A percentile compares a stretch with the other conserved stretches of the same genome.
Evolutionary conservation across 768 basidiomycete genomes (phyloP).

Genomic region (Dacryopinax primogenitus): DNA sequence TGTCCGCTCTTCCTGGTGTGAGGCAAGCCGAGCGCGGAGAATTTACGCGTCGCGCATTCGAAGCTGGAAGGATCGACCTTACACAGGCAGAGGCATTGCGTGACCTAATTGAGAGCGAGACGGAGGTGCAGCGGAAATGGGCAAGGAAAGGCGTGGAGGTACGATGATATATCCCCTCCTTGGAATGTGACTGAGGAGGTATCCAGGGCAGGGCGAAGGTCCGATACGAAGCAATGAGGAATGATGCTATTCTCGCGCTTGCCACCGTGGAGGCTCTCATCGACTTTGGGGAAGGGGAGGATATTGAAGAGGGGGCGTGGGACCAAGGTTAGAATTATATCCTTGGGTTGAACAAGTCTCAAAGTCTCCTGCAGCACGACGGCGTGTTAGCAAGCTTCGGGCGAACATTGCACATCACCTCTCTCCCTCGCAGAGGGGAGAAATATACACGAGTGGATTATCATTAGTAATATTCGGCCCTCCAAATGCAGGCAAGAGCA

Average conservation of each 20-base stretch:
- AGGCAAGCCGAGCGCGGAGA: conserved; percentile 78
- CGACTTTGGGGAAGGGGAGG: conserved; percentile 87
- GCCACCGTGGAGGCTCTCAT: conserved; percentile 79
- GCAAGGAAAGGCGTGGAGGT: conserved; percentile 61
- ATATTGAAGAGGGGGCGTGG: conserved; percentile 69
- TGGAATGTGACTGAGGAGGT: background rate
- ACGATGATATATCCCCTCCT: conserved; percentile 23
- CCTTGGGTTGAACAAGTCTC: background rate
- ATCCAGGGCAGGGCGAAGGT: conserved; percentile 48
- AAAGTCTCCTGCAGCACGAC: conserved; percentile 34
- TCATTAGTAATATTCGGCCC: conserved; percentile 81
- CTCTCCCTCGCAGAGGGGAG: conserved; percentile 60
- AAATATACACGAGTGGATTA: conserved; percentile 71
- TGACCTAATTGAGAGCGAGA: conserved; percentile 81
- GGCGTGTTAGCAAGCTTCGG: conserved; percentile 39
- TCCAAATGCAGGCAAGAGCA: conserved; percentile 90
- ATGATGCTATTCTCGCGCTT: conserved; percentile 55
- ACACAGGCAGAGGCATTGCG: conserved; percentile 81
- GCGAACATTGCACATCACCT: conserved; percentile 44
- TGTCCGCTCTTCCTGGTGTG: conserved; percentile 43
- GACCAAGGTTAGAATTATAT: conserved; percentile 42
- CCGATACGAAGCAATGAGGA: conserved; percentile 51
- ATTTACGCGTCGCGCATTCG: conserved; percentile 74
- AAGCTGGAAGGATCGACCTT: conserved; percentile 67
- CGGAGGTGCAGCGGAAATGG: conserved; percentile 62